A percentile compares a stretch with the other conserved stretches of the same genome.
These are phyloP conservation scores for Auriscalpium microsporum DNA, from an alignment of 768 basidiomycete species.

Conservation along the genomic window DNA sequence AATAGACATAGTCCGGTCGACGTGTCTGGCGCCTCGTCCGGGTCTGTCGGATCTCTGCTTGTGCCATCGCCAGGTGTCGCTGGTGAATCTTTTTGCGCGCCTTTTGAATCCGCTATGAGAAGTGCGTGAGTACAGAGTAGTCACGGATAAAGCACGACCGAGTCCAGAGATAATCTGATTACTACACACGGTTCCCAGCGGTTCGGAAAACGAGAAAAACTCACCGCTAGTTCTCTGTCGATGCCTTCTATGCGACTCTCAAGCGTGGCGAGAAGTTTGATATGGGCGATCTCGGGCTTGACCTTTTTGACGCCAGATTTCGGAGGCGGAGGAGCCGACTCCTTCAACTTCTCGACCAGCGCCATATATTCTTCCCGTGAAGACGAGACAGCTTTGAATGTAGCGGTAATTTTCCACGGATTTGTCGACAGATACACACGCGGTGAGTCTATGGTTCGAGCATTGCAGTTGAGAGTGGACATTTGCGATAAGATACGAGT, in stretches of 20 bases:
- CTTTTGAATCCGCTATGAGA: conserved; percentile 57
- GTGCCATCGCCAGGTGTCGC: conserved; percentile 52
- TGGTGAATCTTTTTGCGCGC: conserved; percentile 65
- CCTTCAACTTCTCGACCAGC: conserved; percentile 54
- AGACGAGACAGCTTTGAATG: conserved; percentile 63
- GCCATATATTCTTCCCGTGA: conserved; percentile 67
- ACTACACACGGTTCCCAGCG: neutral
- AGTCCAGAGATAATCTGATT: no score
- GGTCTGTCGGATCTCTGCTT: conserved; percentile 72
- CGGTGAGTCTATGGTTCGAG: conserved; percentile 56
- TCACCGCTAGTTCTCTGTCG: conserved; percentile 63
- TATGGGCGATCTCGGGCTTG: conserved; percentile 54
- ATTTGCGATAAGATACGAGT: conserved; percentile 17
- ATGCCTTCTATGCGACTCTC: conserved; percentile 58
- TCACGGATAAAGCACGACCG: no score
- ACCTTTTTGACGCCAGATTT: conserved; percentile 39
- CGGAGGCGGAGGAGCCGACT: conserved; percentile 34
- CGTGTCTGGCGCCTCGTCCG: conserved; percentile 66
- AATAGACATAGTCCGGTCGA: conserved; percentile 77
- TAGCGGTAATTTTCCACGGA: conserved; percentile 82
- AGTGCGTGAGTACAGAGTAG: neutral
- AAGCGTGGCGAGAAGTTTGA: conserved; percentile 50
- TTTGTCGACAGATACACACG: conserved; percentile 79
- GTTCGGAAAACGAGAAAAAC: conserved; percentile 24
- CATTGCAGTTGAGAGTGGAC: conserved; percentile 15